phyloP scores from a whole-genome alignment of 129 eudicot species.

The Ambrosia artemisiifolia region DNA sequence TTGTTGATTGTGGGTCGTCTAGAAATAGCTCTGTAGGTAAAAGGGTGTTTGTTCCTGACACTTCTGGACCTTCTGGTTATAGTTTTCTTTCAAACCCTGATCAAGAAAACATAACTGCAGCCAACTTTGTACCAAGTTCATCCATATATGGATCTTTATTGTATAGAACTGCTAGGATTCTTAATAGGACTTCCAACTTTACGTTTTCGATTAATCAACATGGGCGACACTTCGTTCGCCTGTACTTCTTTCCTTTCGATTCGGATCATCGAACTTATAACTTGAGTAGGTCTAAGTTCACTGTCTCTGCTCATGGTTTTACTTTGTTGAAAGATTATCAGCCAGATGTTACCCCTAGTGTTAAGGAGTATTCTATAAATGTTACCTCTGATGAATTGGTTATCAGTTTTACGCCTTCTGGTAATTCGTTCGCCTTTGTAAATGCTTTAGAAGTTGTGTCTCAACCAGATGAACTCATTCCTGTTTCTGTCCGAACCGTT shows the following conservation, averaged over 20 bases:
- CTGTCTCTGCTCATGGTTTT: slow-evolving; percentile 47
- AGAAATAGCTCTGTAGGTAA: slow-evolving; percentile 36
- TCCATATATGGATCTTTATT: slow-evolving; percentile 31
- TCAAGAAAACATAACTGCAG: slow-evolving; percentile 21
- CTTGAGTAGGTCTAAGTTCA: slow-evolving; percentile 46
- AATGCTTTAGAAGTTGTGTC: slow-evolving; percentile 63
- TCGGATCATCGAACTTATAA: slow-evolving; percentile 21
- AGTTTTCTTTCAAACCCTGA: slow-evolving; percentile 36
- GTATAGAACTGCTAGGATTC: slow-evolving; percentile 54
- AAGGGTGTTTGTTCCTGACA: slow-evolving; percentile 50
- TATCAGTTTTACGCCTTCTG: slow-evolving; percentile 45
- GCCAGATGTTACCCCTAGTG: slow-evolving; percentile 32
- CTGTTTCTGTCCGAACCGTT: slow-evolving; percentile 25
- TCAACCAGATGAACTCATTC: slow-evolving; percentile 60
- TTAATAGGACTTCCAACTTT: slow-evolving; percentile 37
- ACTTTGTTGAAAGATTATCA: slow-evolving; percentile 52
- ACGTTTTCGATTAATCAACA: slow-evolving; percentile 51
- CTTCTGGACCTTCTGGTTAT: background rate
- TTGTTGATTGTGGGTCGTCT: slow-evolving; percentile 64
- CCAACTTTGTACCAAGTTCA: slow-evolving; percentile 28
- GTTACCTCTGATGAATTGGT: slow-evolving; percentile 41
- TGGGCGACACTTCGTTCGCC: slow-evolving; percentile 59
- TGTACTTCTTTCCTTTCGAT: slow-evolving; percentile 55
- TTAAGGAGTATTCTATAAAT: slow-evolving; percentile 59
- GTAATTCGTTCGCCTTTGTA: slow-evolving; percentile 46